Evolutionary conservation across 768 basidiomycete species (phyloP).

Genomic region (Termitomyces sp.): DNA sequence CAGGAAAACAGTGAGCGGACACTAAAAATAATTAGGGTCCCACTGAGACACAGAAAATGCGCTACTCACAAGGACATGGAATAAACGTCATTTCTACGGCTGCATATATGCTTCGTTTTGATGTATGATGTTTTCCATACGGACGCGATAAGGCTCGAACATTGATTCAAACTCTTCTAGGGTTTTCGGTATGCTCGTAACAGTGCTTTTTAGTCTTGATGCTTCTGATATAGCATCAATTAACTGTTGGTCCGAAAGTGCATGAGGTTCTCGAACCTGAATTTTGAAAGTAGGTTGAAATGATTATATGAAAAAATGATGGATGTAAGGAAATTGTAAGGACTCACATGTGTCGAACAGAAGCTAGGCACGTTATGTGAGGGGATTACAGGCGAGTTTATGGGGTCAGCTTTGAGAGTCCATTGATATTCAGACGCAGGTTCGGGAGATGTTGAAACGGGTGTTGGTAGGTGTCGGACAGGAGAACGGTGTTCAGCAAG

Average conservation of each 20-base stretch:
- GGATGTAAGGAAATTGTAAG: not conserved
- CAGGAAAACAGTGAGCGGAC: not conserved
- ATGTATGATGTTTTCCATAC: constrained; percentile 15
- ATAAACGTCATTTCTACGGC: not conserved
- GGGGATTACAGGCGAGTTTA: constrained; percentile 19
- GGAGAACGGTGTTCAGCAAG: constrained; percentile 18
- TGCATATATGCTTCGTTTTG: constrained; percentile 8
- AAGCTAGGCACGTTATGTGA: not conserved
- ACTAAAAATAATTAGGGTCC: not conserved
- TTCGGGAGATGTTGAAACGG: constrained; percentile 24
- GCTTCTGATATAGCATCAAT: constrained; percentile 23
- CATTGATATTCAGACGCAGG: constrained; percentile 14
- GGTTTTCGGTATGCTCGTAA: constrained; percentile 5
- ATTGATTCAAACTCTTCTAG: constrained; percentile 18
- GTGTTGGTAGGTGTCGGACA: constrained; percentile 21
- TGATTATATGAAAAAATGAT: not conserved
- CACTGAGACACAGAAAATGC: not conserved
- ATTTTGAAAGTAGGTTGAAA: not conserved
- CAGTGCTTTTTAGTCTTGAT: constrained; percentile 7
- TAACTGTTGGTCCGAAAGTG: constrained; percentile 11
- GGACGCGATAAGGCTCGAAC: constrained; percentile 16
- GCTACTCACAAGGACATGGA: not conserved
- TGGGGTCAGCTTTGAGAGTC: constrained; percentile 18
- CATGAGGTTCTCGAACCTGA: constrained; percentile 18
- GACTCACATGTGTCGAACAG: constrained; percentile 9